Conservation (phyloP, 495 filamentous ascomycete species). For the Neurospora sp. region DNA sequence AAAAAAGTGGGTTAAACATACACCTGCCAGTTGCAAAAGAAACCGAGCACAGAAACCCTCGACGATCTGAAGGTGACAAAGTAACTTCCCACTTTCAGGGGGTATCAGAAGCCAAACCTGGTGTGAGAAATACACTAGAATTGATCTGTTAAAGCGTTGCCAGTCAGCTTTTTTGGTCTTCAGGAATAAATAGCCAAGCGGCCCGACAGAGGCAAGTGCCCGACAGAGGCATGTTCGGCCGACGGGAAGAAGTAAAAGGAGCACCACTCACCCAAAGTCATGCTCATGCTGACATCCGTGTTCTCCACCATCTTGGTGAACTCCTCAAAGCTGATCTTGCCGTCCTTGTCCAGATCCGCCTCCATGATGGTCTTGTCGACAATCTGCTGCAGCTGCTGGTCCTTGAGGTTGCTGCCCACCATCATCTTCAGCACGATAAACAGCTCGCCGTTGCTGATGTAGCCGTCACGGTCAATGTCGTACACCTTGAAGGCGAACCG, state of each 20-base stretch:
- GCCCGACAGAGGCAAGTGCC: not conserved
- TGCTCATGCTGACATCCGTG: constrained; percentile 94
- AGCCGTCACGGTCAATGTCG: constrained; percentile 97
- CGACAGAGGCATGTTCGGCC: not conserved
- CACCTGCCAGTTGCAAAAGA: not conserved
- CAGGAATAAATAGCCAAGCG: not conserved
- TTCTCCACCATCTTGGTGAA: constrained; percentile 98
- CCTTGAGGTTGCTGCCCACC: constrained; percentile 99
- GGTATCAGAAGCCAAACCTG: not conserved
- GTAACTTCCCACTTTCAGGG: not conserved
- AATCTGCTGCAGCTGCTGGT: constrained; percentile 94
- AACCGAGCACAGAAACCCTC: not conserved
- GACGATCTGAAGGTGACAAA: not conserved
- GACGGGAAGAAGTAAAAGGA: not conserved
- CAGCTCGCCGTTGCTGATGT: constrained; percentile 96
- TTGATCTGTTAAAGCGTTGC: not conserved
- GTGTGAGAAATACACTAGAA: not conserved
- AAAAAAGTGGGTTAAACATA: not conserved
- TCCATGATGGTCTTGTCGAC: constrained; percentile 99
- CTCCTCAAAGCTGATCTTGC: constrained; percentile 99
- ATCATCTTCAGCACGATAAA: constrained; percentile 99
- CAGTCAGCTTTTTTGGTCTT: not conserved
- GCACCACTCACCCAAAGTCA: constrained; percentile 81
- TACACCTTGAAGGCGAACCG: constrained; percentile 98
- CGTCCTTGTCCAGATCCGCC: constrained; percentile 89